Conservation (phyloP, 305 asterid species). For the Andrographis paniculata region DNA sequence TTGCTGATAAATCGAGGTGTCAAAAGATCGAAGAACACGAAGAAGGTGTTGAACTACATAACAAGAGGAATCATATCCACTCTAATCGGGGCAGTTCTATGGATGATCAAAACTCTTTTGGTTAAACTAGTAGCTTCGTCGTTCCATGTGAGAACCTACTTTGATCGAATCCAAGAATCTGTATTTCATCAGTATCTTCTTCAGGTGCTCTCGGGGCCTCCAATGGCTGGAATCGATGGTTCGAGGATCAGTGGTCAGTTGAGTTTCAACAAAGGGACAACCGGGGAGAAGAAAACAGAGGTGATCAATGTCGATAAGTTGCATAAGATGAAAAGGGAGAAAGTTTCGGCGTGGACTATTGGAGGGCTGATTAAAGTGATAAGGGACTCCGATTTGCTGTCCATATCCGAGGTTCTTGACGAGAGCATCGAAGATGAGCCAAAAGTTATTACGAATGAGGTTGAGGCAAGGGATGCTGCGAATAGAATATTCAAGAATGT, state of each 20-base stretch:
- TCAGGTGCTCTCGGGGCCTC: slow-evolving; percentile 39
- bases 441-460: slow-evolving; percentile 41
- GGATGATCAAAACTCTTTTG: slow-evolving; percentile 59
- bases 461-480: slow-evolving; percentile 52
- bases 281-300: slow-evolving; percentile 34
- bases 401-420: slow-evolving; percentile 38
- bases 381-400: slow-evolving; percentile 36
- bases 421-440: slow-evolving; percentile 32
- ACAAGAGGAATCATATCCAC: slow-evolving; percentile 46
- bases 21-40: slow-evolving; percentile 21
- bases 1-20: slow-evolving; percentile 41
- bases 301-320: slow-evolving; percentile 51
- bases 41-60: slow-evolving; percentile 33
- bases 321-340: slow-evolving; percentile 45
- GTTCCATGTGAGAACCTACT: slow-evolving; percentile 62
- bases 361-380: slow-evolving; percentile 51
- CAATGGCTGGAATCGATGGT: slow-evolving; percentile 8
- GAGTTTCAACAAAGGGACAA: slow-evolving; percentile 26
- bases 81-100: slow-evolving; percentile 54
- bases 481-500: slow-evolving; percentile 47
- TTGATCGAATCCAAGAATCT: slow-evolving; percentile 59
- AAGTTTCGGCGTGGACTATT: slow-evolving; percentile 72
- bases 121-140: slow-evolving; percentile 57
- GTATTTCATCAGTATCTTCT: slow-evolving; percentile 65
- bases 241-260: slow-evolving; percentile 18